Conservation (phyloP, 2,329 filamentous ascomycete species). For the Didymella glomerata region DNA sequence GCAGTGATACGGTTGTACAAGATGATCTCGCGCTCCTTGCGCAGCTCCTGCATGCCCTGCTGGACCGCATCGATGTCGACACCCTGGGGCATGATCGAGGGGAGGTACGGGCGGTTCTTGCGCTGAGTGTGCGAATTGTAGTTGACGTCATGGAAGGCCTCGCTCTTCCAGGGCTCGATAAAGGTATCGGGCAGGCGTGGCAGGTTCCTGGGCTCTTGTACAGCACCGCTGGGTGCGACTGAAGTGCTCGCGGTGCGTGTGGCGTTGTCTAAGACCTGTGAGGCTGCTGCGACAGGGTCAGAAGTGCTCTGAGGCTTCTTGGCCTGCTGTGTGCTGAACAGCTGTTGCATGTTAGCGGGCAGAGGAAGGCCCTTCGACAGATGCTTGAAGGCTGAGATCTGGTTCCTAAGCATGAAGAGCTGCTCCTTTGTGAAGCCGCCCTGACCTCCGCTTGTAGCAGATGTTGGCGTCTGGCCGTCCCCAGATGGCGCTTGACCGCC, state of each 20-base stretch:
- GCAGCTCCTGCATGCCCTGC: constrained; percentile 61
- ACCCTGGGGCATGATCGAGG: constrained; percentile 87
- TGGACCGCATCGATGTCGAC: constrained; percentile 76
- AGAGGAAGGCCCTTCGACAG: constrained; percentile 87
- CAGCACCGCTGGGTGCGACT: constrained; percentile 53
- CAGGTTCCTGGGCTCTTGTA: constrained; percentile 39
- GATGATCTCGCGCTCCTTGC: constrained; percentile 86
- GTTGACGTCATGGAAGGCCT: constrained; percentile 68
- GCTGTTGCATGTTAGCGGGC: constrained; percentile 79
- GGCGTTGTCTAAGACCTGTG: constrained; percentile 62
- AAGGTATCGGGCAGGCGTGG: constrained; percentile 64
- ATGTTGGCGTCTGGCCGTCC: constrained; percentile 51
- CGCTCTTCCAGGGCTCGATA: constrained; percentile 48
- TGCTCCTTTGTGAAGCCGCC: constrained; percentile 68
- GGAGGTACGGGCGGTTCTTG: constrained; percentile 79
- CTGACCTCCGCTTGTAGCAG: constrained; percentile 34
- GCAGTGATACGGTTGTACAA: constrained; percentile 90
- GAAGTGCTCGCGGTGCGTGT: constrained; percentile 54
- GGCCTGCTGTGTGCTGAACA: constrained; percentile 78
- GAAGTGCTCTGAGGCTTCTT: constrained; percentile 58
- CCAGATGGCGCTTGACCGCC: constrained; percentile 43
- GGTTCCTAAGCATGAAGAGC: constrained; percentile 77
- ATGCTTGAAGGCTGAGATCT: constrained; percentile 91
- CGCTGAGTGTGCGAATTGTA: constrained; percentile 82
- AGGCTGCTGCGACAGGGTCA: constrained; percentile 54